These are phyloP conservation scores for Withania somnifera DNA, from an alignment of 305 asterid species.

Conservation along the genomic window DNA sequence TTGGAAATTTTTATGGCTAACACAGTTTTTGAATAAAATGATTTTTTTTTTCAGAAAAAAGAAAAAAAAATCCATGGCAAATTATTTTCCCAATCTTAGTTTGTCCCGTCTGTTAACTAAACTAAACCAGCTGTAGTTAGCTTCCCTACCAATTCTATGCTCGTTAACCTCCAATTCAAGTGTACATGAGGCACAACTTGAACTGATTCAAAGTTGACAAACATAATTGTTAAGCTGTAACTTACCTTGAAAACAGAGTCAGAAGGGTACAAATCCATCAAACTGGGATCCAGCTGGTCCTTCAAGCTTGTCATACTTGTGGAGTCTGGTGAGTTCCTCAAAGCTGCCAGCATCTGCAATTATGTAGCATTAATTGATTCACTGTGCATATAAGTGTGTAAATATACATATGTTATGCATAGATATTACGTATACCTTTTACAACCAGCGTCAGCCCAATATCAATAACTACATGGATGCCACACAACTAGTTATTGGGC, in stretches of 20 bases:
- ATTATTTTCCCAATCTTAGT: neutral
- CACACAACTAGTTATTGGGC: too few relatives aligned
- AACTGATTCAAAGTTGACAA: neutral
- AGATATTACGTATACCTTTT: neutral
- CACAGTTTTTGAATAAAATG: too few relatives aligned
- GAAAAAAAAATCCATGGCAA: too few relatives aligned
- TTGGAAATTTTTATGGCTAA: too few relatives aligned
- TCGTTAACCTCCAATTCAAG: neutral
- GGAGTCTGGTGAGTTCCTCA: conserved; percentile 70
- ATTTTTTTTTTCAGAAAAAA: too few relatives aligned
- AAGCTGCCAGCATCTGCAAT: conserved; percentile 81
- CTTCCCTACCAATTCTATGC: neutral
- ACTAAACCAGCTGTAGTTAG: neutral
- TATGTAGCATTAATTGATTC: conserved; percentile 7
- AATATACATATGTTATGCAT: neutral
- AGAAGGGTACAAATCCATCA: conserved; percentile 83
- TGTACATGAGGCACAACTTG: neutral
- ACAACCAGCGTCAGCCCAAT: too few relatives aligned
- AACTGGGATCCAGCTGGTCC: conserved; percentile 71
- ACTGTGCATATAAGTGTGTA: neutral
- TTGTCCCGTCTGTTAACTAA: neutral
- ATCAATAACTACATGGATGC: too few relatives aligned
- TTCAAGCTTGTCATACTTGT: conserved; percentile 70
- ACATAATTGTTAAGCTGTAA: neutral
- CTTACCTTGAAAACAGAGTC: conserved; percentile 89